Conservation (phyloP, 768 basidiomycete species). For the Plicaturopsis crispa region DNA sequence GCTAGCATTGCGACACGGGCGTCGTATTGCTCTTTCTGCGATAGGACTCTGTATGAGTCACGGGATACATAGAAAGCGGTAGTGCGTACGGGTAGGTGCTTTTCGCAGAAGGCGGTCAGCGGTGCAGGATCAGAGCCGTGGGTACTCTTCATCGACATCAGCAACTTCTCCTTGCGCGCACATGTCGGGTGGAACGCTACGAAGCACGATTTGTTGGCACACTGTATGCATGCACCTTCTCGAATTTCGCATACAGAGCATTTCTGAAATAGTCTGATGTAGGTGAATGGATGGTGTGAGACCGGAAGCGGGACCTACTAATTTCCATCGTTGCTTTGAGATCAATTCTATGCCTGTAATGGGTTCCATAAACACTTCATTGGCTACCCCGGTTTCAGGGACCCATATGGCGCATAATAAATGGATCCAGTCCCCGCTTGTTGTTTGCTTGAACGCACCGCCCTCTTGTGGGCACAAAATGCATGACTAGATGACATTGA, state of each 20-base stretch:
- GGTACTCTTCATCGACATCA: conserved; percentile 82
- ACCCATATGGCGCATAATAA: conserved; percentile 97
- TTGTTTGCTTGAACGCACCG: conserved; percentile 97
- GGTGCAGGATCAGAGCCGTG: conserved; percentile 67
- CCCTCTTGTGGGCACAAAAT: conserved; percentile 95
- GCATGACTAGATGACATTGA: conserved; percentile 55
- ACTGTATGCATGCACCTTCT: conserved; percentile 92
- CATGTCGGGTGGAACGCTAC: conserved; percentile 94
- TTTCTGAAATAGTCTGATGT: conserved; percentile 39
- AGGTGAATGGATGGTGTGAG: too few species aligned
- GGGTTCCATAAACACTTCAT: conserved; percentile 98
- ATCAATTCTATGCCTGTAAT: conserved; percentile 85
- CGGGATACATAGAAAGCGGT: background rate
- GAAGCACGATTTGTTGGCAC: conserved; percentile 84
- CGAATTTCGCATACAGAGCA: conserved; percentile 56
- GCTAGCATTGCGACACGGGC: conserved; percentile 49
- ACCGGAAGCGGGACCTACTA: conserved; percentile 70
- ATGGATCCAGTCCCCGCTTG: conserved; percentile 90
- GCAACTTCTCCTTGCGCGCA: conserved; percentile 76
- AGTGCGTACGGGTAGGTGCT: conserved; percentile 75
- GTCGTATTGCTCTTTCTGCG: conserved; percentile 64
- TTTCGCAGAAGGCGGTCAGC: conserved; percentile 81
- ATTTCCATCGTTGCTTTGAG: conserved; percentile 87
- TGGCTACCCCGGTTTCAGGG: conserved; percentile 87
- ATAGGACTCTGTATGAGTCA: conserved; percentile 1